Evolutionary conservation across 129 eudicot species (phyloP), one percentile per base, ranked within the genome.

Genomic region (Pulicaria dysenterica): DNA sequence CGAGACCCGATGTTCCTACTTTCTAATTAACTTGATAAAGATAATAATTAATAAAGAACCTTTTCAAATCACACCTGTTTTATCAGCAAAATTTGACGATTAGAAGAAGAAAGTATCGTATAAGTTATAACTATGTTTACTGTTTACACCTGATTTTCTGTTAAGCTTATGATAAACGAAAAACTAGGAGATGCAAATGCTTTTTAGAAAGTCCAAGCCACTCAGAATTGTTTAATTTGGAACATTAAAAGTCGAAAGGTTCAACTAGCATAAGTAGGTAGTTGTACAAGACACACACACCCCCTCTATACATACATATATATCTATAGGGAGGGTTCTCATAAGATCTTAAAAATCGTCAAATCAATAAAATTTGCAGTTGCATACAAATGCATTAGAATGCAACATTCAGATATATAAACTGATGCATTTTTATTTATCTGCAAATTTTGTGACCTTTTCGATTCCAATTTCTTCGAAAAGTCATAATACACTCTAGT

Each of bases 221-320:
- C 14, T 49, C 7, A 48, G 2, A 6, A 31, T 67, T 3, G 13
- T 13, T n/a, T 67, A 2, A 31, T 19, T 67, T 13, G 7, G 31
- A 2, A 14, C 14, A 34, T 47, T 67, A 38, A 67, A 17, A 47
- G 58, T 62, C n/a, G 67, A 62, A 62, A 55, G 5, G 60, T 6
- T 16, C 13, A 9, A 8, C 12, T 38, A 42, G 12, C 14, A 39
- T n/a, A 3, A 0, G 39, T 39, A 24, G 8, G 60, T 0, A 17
- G 31, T 10, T 14, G 37, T 6, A 16, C 2, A 2, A 1, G 15
- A 7, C 17, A 24, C 31, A 24, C 31, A 24, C 31, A 24, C 31
- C 31, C 31, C 31, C 31, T 24, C 31, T 24, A 24, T 24, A 24
- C 31, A 24, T 24, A 24, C 31, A 0, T 24, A 24, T 24, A 24